These are phyloP conservation scores for Boehmeria nivea DNA, from an alignment of 306 rosid genomes.

Conservation along the genomic window DNA sequence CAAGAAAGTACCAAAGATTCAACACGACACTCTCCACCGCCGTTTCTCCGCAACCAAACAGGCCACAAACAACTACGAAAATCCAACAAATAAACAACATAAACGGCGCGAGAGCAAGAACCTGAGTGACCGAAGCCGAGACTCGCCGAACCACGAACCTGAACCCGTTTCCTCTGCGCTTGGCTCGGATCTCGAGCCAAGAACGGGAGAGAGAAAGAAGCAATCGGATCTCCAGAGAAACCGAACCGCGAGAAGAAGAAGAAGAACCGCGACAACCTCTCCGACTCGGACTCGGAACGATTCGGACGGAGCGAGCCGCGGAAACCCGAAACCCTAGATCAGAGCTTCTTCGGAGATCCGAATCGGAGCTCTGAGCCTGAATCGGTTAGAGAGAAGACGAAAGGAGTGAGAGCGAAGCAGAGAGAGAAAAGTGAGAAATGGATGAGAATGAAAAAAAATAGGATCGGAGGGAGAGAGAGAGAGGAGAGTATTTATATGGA, in stretches of 20 bases:
- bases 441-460: conserved; percentile 53
- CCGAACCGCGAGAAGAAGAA: background rate
- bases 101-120: conserved; percentile 8
- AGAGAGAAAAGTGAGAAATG: conserved; percentile 35
- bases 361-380: conserved; percentile 1
- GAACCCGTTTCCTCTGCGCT: conserved; percentile 51
- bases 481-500: conserved; percentile 48
- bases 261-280: background rate
- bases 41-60: conserved; percentile 18
- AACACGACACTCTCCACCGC: background rate
- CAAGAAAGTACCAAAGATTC: too few relatives aligned
- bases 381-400: conserved; percentile 13
- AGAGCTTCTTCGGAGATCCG: conserved; percentile 8
- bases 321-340: conserved; percentile 15
- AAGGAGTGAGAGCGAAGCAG: background rate
- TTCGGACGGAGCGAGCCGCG: too few relatives aligned
- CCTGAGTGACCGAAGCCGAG: conserved; percentile 25
- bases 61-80: conserved; percentile 2
- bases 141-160: conserved; percentile 30
- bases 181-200: conserved; percentile 99
- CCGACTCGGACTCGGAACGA: too few relatives aligned
- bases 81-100: background rate
- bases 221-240: conserved; percentile 30
- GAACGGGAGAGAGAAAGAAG: conserved; percentile 45
- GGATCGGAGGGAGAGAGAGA: background rate